Percentiles rank a stretch among this genome's conserved stretches.
Conservation (phyloP, 2,329 filamentous ascomycete genomes). For the Talaromyces sp. region DNA sequence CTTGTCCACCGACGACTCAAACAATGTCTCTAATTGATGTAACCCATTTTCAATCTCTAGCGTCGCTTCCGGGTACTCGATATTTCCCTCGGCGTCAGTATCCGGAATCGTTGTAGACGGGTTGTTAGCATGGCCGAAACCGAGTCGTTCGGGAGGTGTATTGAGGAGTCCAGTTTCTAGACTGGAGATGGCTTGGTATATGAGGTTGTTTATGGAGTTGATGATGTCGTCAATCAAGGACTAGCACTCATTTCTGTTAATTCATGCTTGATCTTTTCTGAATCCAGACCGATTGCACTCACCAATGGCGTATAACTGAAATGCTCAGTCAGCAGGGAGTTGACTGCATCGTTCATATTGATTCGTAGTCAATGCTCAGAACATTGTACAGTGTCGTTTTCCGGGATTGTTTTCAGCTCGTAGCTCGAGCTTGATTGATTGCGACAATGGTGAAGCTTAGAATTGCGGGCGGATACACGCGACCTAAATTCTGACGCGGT, state of each 20-base stretch:
- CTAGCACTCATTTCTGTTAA: constrained; percentile 47
- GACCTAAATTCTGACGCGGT: background rate
- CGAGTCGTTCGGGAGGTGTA: constrained; percentile 70
- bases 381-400: background rate
- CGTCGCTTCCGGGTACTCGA: constrained; percentile 51
- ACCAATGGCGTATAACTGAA: constrained; percentile 92
- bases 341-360: constrained; percentile 45
- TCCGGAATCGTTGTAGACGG: constrained; percentile 44
- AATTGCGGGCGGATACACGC: background rate
- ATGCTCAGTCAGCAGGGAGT: constrained; percentile 82
- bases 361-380: background rate
- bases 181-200: constrained; percentile 82
- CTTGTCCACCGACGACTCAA: constrained; percentile 77
- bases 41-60: constrained; percentile 84
- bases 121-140: constrained; percentile 61
- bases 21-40: constrained; percentile 76
- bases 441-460: background rate
- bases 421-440: background rate
- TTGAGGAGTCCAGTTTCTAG: constrained; percentile 78
- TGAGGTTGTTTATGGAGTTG: constrained; percentile 90
- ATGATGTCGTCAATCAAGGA: constrained; percentile 96
- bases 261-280: constrained; percentile 13
- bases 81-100: constrained; percentile 45
- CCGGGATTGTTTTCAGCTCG: background rate
- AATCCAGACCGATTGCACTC: constrained; percentile 33